Conservation (phyloP, 2,329 filamentous ascomycete species). For the Paecilomyces fulvus region DNA sequence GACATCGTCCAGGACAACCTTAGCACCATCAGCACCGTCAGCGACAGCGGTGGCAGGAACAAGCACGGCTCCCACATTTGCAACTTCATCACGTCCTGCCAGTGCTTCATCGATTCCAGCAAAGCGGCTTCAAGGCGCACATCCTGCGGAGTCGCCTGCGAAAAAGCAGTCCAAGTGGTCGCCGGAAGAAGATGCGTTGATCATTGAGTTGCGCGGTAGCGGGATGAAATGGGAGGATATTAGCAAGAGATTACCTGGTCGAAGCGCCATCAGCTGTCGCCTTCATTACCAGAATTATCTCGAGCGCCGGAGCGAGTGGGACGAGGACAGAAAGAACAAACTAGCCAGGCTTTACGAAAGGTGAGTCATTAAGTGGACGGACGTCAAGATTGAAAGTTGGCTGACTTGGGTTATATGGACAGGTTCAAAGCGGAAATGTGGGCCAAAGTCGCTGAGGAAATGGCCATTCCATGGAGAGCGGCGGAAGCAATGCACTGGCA, state of each 20-base stretch:
- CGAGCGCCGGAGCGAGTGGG: conserved; percentile 87
- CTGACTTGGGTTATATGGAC: conserved; percentile 5
- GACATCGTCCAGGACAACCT: conserved; percentile 20
- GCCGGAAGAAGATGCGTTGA: conserved; percentile 81
- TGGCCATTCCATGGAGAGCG: conserved; percentile 89
- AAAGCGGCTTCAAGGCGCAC: conserved; percentile 39
- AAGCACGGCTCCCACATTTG: conserved; percentile 11
- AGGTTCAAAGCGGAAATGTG: conserved; percentile 99
- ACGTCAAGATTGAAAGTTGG: neutral
- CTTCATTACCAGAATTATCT: conserved; percentile 97
- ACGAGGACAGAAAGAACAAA: conserved; percentile 96
- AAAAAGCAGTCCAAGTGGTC: conserved; percentile 98
- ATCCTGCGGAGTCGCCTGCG: conserved; percentile 55
- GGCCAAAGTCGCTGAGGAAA: conserved; percentile 89
- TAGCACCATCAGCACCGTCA: conserved; percentile 19
- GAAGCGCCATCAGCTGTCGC: conserved; percentile 88
- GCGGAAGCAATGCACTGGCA: conserved; percentile 99
- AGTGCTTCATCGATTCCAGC: conserved; percentile 19
- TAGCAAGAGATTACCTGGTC: conserved; percentile 77
- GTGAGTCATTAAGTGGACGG: conserved; percentile 44
- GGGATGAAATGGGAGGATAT: conserved; percentile 99
- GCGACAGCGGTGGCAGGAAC: conserved; percentile 17
- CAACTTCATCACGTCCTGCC: conserved; percentile 21
- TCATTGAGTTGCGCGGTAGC: conserved; percentile 80
- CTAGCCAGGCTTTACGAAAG: conserved; percentile 89